Percentiles rank a stretch among this genome's conserved stretches.
Evolutionary conservation across 2,329 filamentous ascomycete species (phyloP).

Genomic region (Phialophora chinensis): DNA sequence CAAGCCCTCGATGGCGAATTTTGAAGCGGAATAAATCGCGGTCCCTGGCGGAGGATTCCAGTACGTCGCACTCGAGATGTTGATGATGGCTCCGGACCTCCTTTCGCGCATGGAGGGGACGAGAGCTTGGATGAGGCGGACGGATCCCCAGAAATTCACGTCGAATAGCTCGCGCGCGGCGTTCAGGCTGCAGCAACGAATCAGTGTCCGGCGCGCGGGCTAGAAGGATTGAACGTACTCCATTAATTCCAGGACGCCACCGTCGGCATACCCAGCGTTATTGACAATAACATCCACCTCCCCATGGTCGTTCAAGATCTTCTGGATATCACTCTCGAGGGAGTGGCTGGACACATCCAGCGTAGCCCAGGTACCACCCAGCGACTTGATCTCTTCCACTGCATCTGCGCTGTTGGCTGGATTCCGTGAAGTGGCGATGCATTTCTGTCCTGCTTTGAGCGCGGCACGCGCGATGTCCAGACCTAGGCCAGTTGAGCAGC

Average conservation of each 20-base stretch:
- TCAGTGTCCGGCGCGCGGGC: not conserved
- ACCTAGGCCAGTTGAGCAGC: slow-evolving; percentile 40
- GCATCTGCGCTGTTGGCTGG: slow-evolving; percentile 35
- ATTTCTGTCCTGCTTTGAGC: slow-evolving; percentile 23
- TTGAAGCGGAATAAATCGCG: slow-evolving; percentile 44
- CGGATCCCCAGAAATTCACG: slow-evolving; percentile 36
- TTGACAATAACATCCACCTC: slow-evolving; percentile 41
- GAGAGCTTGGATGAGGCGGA: slow-evolving; percentile 32
- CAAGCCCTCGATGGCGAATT: slow-evolving; percentile 51
- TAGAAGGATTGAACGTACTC: slow-evolving; percentile 19
- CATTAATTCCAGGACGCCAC: slow-evolving; percentile 35
- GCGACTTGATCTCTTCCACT: slow-evolving; percentile 34
- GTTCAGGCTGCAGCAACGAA: slow-evolving; percentile 8
- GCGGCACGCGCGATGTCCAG: slow-evolving; percentile 33
- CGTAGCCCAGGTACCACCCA: slow-evolving; percentile 32
- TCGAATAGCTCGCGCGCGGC: slow-evolving; percentile 31
- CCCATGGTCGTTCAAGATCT: slow-evolving; percentile 23
- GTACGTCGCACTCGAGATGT: slow-evolving; percentile 21
- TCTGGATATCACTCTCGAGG: slow-evolving; percentile 31
- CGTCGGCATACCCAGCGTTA: slow-evolving; percentile 39
- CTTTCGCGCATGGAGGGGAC: slow-evolving; percentile 29
- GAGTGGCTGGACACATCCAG: slow-evolving; percentile 20
- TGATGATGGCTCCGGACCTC: slow-evolving; percentile 31
- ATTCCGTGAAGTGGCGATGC: slow-evolving; percentile 39
- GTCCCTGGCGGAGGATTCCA: slow-evolving; percentile 40